A percentile compares a stretch with the other conserved stretches of the same genome.
Conservation (phyloP, 257 asterid species). For the Catharanthus roseus region DNA sequence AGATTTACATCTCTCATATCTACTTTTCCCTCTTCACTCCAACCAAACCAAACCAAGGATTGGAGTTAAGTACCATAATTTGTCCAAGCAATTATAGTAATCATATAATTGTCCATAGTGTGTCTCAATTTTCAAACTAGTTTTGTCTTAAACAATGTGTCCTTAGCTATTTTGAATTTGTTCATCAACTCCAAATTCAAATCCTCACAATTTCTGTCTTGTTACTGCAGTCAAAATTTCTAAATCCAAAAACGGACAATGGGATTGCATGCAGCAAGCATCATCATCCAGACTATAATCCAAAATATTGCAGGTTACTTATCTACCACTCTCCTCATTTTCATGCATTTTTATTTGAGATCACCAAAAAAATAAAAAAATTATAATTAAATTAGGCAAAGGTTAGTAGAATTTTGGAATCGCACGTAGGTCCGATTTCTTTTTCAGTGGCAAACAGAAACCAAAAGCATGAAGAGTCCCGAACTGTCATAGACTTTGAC, state of each 20-base stretch:
- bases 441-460: background rate
- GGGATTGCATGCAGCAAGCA: background rate
- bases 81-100: too few relatives aligned
- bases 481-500: background rate
- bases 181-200: background rate
- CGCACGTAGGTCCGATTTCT: background rate
- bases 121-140: slow-evolving; percentile 5
- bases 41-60: too few relatives aligned
- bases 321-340: background rate
- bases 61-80: too few relatives aligned
- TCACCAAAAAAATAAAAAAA: background rate
- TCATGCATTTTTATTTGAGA: background rate
- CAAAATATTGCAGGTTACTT: background rate
- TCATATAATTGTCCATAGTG: too few relatives aligned
- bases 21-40: too few relatives aligned
- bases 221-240: background rate
- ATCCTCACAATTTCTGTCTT: background rate
- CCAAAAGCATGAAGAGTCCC: background rate
- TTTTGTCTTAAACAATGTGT: slow-evolving; percentile 9
- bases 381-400: background rate
- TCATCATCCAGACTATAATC: background rate
- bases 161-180: background rate
- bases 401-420: background rate
- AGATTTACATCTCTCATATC: too few relatives aligned
- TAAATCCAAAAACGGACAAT: background rate